phyloP scores from a whole-genome alignment of 345 rosid genomes.

The Geranium rotundifolium region DNA sequence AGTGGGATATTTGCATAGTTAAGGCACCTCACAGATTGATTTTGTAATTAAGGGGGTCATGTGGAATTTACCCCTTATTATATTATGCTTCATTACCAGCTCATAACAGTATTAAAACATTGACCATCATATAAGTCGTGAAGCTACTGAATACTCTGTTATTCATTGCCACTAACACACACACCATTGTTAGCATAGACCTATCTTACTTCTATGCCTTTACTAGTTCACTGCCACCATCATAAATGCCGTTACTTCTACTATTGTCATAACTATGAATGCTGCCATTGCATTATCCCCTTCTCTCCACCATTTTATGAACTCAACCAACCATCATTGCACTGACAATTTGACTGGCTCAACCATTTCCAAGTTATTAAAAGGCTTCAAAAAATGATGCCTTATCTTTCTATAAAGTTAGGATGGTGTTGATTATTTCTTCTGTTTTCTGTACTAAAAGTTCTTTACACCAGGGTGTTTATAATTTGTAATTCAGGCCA shows the following conservation, averaged over 20 bases:
- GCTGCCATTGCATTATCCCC: not conserved
- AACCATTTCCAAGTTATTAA: not conserved
- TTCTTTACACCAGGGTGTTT: not conserved
- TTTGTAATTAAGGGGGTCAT: too few relatives aligned
- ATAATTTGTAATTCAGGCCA: conserved; percentile 52
- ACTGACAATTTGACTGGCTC: not conserved
- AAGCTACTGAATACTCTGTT: too few relatives aligned
- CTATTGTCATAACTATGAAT: not conserved
- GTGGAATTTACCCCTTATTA: too few relatives aligned
- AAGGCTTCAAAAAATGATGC: not conserved
- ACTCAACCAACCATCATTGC: not conserved
- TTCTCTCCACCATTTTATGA: not conserved
- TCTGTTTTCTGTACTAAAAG: too few relatives aligned
- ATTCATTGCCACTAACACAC: not conserved
- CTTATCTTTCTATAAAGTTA: not conserved
- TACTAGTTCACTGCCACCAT: not conserved
- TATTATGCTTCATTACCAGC: not conserved
- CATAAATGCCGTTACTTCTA: not conserved
- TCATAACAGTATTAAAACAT: too few relatives aligned
- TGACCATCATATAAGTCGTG: too few relatives aligned
- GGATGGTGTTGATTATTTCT: not conserved
- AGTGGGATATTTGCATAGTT: too few relatives aligned
- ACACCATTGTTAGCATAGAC: not conserved
- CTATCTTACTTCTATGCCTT: not conserved
- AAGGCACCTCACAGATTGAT: too few relatives aligned